These are phyloP conservation scores for Trypanosoma avium DNA, from an alignment of 208 protist species.

Conservation along the genomic window DNA sequence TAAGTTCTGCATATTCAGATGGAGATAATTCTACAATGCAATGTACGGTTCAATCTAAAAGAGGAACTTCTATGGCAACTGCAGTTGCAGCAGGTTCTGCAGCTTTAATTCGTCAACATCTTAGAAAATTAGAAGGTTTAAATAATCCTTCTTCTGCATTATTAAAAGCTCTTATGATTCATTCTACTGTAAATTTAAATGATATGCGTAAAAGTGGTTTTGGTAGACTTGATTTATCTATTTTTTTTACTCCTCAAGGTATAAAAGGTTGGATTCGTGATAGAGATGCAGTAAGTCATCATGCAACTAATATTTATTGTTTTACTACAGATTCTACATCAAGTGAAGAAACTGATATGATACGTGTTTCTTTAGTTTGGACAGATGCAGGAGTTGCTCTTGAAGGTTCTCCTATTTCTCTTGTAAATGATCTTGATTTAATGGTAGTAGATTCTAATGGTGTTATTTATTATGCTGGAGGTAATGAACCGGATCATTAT, in stretches of 20 bases:
- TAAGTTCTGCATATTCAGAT: slow-evolving; percentile 43
- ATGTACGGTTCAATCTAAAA: slow-evolving; percentile 39
- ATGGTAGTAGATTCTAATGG: slow-evolving; percentile 55
- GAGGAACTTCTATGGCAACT: slow-evolving; percentile 93
- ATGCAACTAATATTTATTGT: slow-evolving; percentile 23
- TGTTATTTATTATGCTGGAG: slow-evolving; percentile 44
- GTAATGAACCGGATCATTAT: slow-evolving; percentile 27
- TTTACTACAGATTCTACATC: slow-evolving; percentile 16
- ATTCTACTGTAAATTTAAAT: slow-evolving; percentile 41
- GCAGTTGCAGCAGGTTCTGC: slow-evolving; percentile 68
- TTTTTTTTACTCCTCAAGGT: slow-evolving; percentile 35
- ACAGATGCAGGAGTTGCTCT: slow-evolving; percentile 61
- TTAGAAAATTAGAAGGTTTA: slow-evolving; percentile 42
- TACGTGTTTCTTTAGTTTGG: slow-evolving; percentile 83
- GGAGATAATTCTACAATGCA: slow-evolving; percentile 13
- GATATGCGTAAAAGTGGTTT: slow-evolving; percentile 30
- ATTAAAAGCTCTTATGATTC: slow-evolving; percentile 50
- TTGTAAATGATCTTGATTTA: slow-evolving; percentile 87
- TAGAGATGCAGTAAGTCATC: slow-evolving; percentile 34
- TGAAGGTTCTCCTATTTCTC: slow-evolving; percentile 48
- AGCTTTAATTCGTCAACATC: slow-evolving; percentile 87
- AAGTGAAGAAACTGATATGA: slow-evolving; percentile 1
- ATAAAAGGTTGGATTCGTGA: slow-evolving; percentile 44
- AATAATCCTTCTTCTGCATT: slow-evolving; percentile 53
- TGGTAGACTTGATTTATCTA: slow-evolving; percentile 71